phyloP scores from a whole-genome alignment of 2,329 filamentous ascomycete species.

The Coniochaeta sp. region DNA sequence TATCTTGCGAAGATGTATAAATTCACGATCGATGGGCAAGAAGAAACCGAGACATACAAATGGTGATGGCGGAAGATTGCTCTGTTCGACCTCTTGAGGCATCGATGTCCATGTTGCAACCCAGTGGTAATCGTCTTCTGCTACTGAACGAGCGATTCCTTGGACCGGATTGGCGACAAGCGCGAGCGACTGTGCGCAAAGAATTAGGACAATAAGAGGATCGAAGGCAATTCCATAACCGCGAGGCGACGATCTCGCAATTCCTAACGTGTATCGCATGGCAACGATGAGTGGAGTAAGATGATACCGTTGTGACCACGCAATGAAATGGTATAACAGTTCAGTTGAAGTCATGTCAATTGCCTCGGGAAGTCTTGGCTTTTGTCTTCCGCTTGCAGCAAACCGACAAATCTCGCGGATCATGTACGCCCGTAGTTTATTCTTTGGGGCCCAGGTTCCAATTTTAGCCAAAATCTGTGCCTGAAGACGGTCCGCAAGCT shows the following conservation, averaged over 20 bases:
- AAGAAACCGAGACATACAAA: slow-evolving; percentile 47
- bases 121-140: slow-evolving; percentile 41
- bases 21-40: too few relatives aligned
- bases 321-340: neutral
- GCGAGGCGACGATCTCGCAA: neutral
- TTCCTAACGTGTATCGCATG: neutral
- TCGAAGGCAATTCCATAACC: neutral
- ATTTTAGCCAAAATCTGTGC: too few relatives aligned
- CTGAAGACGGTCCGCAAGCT: too few relatives aligned
- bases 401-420: too few relatives aligned
- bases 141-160: neutral
- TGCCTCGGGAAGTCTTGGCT: too few relatives aligned
- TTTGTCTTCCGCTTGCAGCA: too few relatives aligned
- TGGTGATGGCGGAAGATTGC: slow-evolving; percentile 52
- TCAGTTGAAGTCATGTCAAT: neutral
- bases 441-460: too few relatives aligned
- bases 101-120: slow-evolving; percentile 58
- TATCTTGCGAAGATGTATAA: too few relatives aligned
- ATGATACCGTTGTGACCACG: neutral
- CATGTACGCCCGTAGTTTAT: too few relatives aligned
- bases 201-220: neutral
- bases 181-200: neutral
- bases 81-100: slow-evolving; percentile 56
- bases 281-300: neutral
- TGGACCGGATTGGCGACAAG: neutral